Evolutionary conservation across 1,284 basidiomycete species (phyloP), one percentile per base, ranked within the genome.

Genomic region (Cryptococcus maquisensis): DNA sequence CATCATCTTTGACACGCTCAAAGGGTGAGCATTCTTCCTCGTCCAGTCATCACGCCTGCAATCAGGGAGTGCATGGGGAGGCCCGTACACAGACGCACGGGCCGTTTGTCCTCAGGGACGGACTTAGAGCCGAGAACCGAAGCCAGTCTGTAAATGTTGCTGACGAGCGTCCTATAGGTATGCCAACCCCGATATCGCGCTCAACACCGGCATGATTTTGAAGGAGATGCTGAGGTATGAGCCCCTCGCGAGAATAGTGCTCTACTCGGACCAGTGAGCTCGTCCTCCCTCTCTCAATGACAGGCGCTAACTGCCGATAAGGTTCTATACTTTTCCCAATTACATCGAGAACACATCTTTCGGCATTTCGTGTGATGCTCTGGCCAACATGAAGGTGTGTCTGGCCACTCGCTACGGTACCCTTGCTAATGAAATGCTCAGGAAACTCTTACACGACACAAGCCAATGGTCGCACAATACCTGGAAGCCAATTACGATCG

Each of bases 271-370:
- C 61, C 84, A 94, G 91, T 93, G 68, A 72, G 88, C 81, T 39
- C n/a, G 24, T 18, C 18, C 7, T 12, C 16, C 37, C 8, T 4
- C 9, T 21, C 16, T 26, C 18, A 4, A 24, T 24, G 28, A 49
- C 15, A 2, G 12, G 23, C 32, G 39, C 41, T 28, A 48, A 16
- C 32, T 2, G 21, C 9, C 38, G 51, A 3, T 67, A 94, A 32
- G 93, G 66, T 98, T 99, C 77, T 98, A 98, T 80, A 87, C 85
- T 57, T 99, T 95, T 77, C 91, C 94, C 9, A 85, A 91, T 68
- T 95, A 95, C 77, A 98, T 99, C 64, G 96, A 98, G 78, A 88
- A 88, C 49, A 95, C 94, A 3, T 97, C 95, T 21, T 98, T 98
- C 71, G 95, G 95, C 9, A 90, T 98, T 60, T 96, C 94, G 0